Evolutionary conservation across 306 rosid species (phyloP), one percentile per base, ranked within the genome.

Genomic region (Oemleria cerasiformis): DNA sequence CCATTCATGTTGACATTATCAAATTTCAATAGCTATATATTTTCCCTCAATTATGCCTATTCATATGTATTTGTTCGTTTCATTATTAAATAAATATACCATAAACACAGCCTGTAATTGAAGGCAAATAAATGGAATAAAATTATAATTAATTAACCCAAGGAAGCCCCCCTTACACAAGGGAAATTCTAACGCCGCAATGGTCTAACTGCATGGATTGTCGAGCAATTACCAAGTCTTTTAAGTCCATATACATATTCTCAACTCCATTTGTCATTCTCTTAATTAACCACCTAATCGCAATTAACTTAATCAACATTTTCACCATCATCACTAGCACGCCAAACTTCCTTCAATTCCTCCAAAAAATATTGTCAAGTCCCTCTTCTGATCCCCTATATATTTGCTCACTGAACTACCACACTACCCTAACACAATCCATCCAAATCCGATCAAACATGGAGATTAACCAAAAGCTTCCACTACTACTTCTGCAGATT

Each of bases 381-480:
- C 36, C 36, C 36, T 30, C 36, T 30, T 30, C 36, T 30, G 0
- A 1, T 25, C 30, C 44, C 50, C 17, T 47, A 11, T 12, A 47
- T 6, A 47, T 3, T 44, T 47, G 50, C 50, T 45, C 14, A 47
- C 50, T 47, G 50, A 47, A 47, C 14, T 16, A 47, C 5, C 50
- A 47, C 14, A 41, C 14, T 25, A 25, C 30, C 30, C 30, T 25
- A 25, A 25, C 30, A 25, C 30, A 25, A 25, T 67, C 71, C 39
- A 61, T 34, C 38, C n/a, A 1, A 38, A 40, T 38, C 66, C 5
- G 62, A 75, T 13, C 7, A 36, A 68, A 54, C 25, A 84, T 80
- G 87, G 77, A 70, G 76, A 80, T 30, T 30, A 30, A 44, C 43
- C 67, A 42, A 48, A 74, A 23, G 50, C 15, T 63, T 71, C 54